Percentiles rank a stretch among this genome's conserved stretches.
phyloP scores from a whole-genome alignment of 345 rosid genomes.

The Sapria himalayana region DNA sequence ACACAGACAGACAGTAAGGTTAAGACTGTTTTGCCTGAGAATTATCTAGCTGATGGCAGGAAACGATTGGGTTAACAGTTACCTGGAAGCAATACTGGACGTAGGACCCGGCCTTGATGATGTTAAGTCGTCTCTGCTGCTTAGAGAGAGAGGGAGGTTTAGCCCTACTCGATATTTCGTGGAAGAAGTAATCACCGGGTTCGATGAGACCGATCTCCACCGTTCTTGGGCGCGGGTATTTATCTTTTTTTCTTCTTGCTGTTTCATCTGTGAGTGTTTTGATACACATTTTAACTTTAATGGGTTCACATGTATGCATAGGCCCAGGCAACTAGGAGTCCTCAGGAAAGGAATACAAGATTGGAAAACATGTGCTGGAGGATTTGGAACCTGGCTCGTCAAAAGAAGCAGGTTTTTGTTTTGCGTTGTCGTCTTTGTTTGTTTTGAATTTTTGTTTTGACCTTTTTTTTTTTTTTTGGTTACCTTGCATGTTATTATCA shows the following conservation, averaged over 20 bases:
- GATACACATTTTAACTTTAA: too few relatives aligned
- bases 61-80: slow-evolving; percentile 97
- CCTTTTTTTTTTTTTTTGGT: background rate
- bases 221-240: slow-evolving; percentile 65
- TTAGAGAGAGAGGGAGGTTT: slow-evolving; percentile 81
- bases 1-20: too few relatives aligned
- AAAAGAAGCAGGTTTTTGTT: slow-evolving; percentile 70
- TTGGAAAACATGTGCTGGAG: slow-evolving; percentile 99
- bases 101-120: slow-evolving; percentile 82
- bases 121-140: slow-evolving; percentile 58
- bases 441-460: background rate
- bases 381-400: slow-evolving; percentile 98
- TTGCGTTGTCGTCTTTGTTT: background rate
- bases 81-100: slow-evolving; percentile 94
- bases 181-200: slow-evolving; percentile 88
- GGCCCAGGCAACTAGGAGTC: slow-evolving; percentile 97
- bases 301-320: slow-evolving; percentile 5
- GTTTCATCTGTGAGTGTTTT: background rate
- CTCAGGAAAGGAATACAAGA: slow-evolving; percentile 92
- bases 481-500: too few relatives aligned
- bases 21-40: too few relatives aligned
- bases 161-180: slow-evolving; percentile 97
- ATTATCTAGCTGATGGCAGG: too few relatives aligned
- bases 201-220: slow-evolving; percentile 94
- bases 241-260: background rate